phyloP scores from a whole-genome alignment of 2,329 filamentous ascomycete species.

The Arthrobotrys entomopaga region DNA sequence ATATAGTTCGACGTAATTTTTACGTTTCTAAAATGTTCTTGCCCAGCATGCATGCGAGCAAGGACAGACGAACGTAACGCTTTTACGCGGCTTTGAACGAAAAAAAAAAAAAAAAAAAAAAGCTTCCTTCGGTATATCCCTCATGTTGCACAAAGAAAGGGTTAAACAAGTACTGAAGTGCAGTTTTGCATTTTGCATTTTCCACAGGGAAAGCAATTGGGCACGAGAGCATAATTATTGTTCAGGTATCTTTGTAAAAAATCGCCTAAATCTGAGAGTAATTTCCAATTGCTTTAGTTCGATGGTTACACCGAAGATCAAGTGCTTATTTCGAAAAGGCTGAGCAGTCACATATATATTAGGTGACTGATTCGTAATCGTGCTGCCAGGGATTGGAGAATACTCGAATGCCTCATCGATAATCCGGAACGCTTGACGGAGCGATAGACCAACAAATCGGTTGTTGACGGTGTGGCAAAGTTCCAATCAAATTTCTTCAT shows the following conservation, averaged over 20 bases:
- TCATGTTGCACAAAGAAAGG: constrained; percentile 31
- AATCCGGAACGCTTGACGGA: constrained; percentile 19
- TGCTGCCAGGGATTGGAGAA: constrained; percentile 19
- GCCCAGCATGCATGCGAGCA: constrained; percentile 11
- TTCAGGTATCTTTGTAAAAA: neutral
- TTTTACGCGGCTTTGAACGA: neutral
- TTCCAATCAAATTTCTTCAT: constrained; percentile 4
- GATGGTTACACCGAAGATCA: constrained; percentile 42
- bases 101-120: neutral
- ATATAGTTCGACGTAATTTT: constrained; percentile 46
- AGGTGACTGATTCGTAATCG: constrained; percentile 39
- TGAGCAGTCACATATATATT: constrained; percentile 3
- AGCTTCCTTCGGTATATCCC: constrained; percentile 17
- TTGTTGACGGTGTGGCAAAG: neutral
- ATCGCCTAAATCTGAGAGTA: neutral
- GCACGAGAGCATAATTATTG: constrained; percentile 25
- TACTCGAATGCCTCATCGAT: constrained; percentile 18
- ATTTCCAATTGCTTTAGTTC: constrained; percentile 30
- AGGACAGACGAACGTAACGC: neutral
- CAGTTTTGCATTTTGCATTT: neutral
- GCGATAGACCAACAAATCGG: constrained; percentile 36
- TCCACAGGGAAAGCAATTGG: constrained; percentile 22
- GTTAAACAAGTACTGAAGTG: too few relatives aligned
- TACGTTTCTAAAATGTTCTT: constrained; percentile 53
- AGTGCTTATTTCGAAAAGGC: constrained; percentile 2